Conservation (phyloP, 73 alveolate genomes). For the Blepharisma stoltei region DNA sequence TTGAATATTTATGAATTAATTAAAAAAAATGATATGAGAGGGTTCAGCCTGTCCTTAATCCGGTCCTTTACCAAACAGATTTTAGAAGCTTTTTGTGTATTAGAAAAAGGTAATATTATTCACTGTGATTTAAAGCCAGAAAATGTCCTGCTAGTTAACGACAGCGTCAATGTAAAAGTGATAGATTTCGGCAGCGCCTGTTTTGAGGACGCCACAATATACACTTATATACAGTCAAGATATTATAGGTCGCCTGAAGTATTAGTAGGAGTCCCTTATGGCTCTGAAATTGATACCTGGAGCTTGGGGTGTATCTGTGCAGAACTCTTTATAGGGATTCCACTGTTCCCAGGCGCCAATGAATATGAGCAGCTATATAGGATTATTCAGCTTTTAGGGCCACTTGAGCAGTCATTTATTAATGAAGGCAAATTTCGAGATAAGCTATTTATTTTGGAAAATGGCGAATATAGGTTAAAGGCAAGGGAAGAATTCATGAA, state of each 20-base stretch:
- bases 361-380: conserved; percentile 47
- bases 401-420: background rate
- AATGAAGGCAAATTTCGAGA: conserved; percentile 7
- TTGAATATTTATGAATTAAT: conserved; percentile 76
- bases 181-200: conserved; percentile 73
- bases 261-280: conserved; percentile 72
- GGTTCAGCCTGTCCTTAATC: conserved; percentile 66
- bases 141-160: conserved; percentile 28
- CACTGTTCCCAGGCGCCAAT: conserved; percentile 63
- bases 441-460: background rate
- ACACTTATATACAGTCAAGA: conserved; percentile 58
- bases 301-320: conserved; percentile 76
- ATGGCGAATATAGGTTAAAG: background rate
- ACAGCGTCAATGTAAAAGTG: conserved; percentile 39
- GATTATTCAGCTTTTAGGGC: background rate
- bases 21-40: conserved; percentile 64
- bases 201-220: conserved; percentile 56
- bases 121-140: conserved; percentile 46
- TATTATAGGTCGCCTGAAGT: conserved; percentile 82
- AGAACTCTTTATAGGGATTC: conserved; percentile 62
- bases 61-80: conserved; percentile 70
- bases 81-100: conserved; percentile 39
- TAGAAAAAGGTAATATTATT: conserved; percentile 27
- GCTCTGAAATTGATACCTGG: conserved; percentile 77
- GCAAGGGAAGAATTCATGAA: background rate